A percentile compares a stretch with the other conserved stretches of the same genome.
phyloP scores from a whole-genome alignment of 306 rosid species.

The Ormosia emarginata region DNA sequence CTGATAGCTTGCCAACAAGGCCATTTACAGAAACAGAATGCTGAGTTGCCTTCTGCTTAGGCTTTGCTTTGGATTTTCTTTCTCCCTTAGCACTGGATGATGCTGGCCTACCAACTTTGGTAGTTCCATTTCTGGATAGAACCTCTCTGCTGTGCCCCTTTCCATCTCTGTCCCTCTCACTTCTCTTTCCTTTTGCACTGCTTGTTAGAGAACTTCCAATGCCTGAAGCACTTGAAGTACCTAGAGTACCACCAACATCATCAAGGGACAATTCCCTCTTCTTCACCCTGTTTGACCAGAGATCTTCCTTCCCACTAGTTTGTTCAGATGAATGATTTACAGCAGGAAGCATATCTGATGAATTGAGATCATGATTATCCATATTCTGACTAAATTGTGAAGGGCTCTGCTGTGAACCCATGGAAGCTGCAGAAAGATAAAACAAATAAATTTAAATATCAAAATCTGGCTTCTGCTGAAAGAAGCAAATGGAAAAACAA shows the following conservation, averaged over 20 bases:
- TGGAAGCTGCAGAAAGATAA: constrained; percentile 57
- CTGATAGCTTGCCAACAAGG: constrained; percentile 77
- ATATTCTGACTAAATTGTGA: constrained; percentile 67
- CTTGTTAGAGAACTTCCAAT: constrained; percentile 73
- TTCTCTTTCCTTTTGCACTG: constrained; percentile 96
- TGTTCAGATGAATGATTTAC: constrained; percentile 59
- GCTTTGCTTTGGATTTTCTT: constrained; percentile 91
- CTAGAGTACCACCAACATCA: constrained; percentile 67
- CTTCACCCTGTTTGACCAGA: constrained; percentile 87
- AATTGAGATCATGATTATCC: constrained; percentile 56
- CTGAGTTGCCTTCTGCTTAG: constrained; percentile 91
- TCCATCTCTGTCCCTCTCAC: constrained; percentile 99
- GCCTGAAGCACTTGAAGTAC: constrained; percentile 53
- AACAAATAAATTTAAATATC: not conserved
- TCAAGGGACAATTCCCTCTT: constrained; percentile 95
- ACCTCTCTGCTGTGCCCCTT: constrained; percentile 89
- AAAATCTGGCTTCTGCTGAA: not conserved
- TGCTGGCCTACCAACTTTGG: constrained; percentile 83
- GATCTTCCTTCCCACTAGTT: constrained; percentile 65
- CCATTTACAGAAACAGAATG: constrained; percentile 95
- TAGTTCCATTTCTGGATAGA: constrained; percentile 76
- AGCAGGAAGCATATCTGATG: constrained; percentile 60
- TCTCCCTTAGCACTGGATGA: constrained; percentile 76
- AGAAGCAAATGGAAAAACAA: constrained; percentile 4
- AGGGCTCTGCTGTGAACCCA: constrained; percentile 81